Conservation (phyloP, 2,329 filamentous ascomycete genomes). For the Alternaria metachromatica region DNA sequence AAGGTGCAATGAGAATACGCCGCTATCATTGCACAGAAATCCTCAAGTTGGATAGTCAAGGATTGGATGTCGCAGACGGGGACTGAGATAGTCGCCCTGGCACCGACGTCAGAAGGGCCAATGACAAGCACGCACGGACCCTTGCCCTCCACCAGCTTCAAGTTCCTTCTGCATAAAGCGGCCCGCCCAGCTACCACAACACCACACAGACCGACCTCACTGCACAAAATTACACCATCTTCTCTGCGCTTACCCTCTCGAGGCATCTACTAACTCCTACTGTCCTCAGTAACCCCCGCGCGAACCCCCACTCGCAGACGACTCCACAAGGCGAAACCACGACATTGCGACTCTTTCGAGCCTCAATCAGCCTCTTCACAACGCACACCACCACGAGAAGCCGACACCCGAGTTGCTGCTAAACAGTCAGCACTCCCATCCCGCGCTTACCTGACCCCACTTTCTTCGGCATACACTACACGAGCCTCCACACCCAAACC, state of each 20-base stretch:
- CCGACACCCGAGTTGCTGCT: conserved; percentile 17
- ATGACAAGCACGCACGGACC: conserved; percentile 29
- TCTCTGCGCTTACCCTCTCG: conserved; percentile 14
- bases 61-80: not conserved
- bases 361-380: conserved; percentile 15
- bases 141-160: conserved; percentile 28
- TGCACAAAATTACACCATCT: conserved; percentile 31
- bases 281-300: conserved; percentile 16
- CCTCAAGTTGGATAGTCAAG: not conserved
- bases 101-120: conserved; percentile 30
- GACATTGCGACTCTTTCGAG: conserved; percentile 13
- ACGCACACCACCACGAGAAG: conserved; percentile 7
- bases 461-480: conserved; percentile 12
- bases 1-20: not conserved
- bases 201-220: conserved; percentile 27
- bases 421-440: conserved; percentile 16
- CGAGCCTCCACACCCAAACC: conserved; percentile 20
- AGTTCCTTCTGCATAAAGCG: conserved; percentile 40
- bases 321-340: conserved; percentile 21
- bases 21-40: not conserved
- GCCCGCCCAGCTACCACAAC: conserved; percentile 34
- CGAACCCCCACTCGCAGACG: conserved; percentile 15
- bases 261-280: conserved; percentile 14
- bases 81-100: not conserved
- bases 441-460: conserved; percentile 20